Base-by-base conservation (phyloP, 352 stramenopile species). In the Phytophthora parvispora region DNA sequence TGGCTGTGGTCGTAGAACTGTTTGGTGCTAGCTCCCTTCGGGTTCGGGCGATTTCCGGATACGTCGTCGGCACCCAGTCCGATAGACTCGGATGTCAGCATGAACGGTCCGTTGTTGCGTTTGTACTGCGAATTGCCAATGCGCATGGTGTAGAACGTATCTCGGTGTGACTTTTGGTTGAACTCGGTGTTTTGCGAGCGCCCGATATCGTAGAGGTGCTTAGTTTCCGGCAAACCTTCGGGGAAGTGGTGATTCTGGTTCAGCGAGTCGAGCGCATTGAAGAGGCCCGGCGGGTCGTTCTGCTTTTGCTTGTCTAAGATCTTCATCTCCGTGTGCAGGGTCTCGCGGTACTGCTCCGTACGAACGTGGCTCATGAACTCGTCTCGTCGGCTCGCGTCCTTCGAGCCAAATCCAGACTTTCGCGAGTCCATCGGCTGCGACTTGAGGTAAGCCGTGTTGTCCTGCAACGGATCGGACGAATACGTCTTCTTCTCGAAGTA, bases 281-380 rank as follows among this genome's bases (percentile, higher is more conserved):
- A 80, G 9, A 75, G 49, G 16, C 78, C 77, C 2, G 85, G 70
- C 4, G 64, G 52, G 13, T 81, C 66, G 22, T 57, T 70, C 42
- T 75, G 78, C 62, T 88, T 93, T 52, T 90, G 91, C 63, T 87
- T 93, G 51, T 93, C 83, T 42, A 90, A 66, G 49, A 91, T 88
- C 55, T 90, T 85, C 76, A 95, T 91, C 75, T 97, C 91, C 40
- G 86, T 90, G 67, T 87, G 78, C 43, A 98, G 71, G 9, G 89
- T 87, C 72, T 96, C 87, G 28, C 92, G 85, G 72, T 97, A 98
- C 61, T 97, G 88, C 73, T 98, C 89, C 10, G 93, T 97, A 63
- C 90, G 84, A 57, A 97, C 84, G 42, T 92, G 88, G 67, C 86
- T 96, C 75, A 96, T 97, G 61, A 98, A 98, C 45, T 98, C 92